Evolutionary conservation across 768 basidiomycete species (phyloP).

Genomic region (Russula earlei): DNA sequence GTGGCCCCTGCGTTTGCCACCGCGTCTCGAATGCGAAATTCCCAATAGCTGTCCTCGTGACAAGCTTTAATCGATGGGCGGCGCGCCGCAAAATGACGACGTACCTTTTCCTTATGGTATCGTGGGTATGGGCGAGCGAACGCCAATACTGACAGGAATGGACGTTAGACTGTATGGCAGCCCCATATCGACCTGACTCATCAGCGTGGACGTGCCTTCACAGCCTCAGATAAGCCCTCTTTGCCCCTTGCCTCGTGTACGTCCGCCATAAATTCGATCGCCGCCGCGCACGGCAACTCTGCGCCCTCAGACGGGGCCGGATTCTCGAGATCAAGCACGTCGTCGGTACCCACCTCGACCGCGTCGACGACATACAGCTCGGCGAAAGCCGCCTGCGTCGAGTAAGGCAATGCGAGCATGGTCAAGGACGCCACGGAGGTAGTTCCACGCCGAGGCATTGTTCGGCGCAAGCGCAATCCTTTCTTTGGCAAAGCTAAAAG

Average conservation of each 20-base stretch:
- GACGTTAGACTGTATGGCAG: neutral
- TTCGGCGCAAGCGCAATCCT: conserved; percentile 83
- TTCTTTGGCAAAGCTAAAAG: conserved; percentile 51
- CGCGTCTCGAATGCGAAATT: conserved; percentile 54
- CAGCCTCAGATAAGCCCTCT: conserved; percentile 33
- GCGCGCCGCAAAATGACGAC: conserved; percentile 19
- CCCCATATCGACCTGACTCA: neutral
- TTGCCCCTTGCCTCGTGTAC: conserved; percentile 52
- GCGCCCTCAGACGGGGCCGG: conserved; percentile 57
- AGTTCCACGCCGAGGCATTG: conserved; percentile 96
- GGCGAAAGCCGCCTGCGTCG: conserved; percentile 49
- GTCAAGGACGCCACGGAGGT: conserved; percentile 78
- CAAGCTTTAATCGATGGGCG: conserved; percentile 13
- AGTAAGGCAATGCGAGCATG: conserved; percentile 49
- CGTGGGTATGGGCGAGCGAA: conserved; percentile 56
- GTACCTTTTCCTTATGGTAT: conserved; percentile 70
- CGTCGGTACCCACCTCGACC: conserved; percentile 25
- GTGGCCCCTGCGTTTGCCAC: neutral
- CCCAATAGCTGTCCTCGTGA: conserved; percentile 54
- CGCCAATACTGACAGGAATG: conserved; percentile 50
- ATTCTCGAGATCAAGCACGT: conserved; percentile 64
- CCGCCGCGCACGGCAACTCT: conserved; percentile 65
- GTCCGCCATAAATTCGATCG: conserved; percentile 83
- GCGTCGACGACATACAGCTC: conserved; percentile 44
- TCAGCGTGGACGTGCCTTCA: conserved; percentile 23